Conservation (phyloP, 352 stramenopile genomes). For the Phytopythium montanum region DNA sequence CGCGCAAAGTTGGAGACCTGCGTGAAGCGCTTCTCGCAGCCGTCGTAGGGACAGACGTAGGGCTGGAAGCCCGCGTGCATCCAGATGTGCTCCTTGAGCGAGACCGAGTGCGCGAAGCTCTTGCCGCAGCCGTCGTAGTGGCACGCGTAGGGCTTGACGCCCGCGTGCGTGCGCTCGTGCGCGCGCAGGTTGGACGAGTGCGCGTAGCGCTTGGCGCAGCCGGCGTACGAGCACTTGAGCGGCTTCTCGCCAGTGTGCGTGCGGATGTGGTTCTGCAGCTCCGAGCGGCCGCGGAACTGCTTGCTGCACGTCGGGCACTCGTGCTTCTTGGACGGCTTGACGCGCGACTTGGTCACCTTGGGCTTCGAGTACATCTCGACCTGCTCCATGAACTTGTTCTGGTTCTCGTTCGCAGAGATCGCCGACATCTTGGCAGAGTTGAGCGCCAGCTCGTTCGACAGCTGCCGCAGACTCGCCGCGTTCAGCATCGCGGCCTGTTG, state of each 20-base stretch:
- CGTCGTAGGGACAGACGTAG: constrained; percentile 88
- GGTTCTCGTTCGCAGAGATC: constrained; percentile 71
- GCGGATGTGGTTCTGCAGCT: constrained; percentile 86
- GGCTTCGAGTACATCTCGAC: constrained; percentile 88
- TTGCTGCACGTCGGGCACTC: constrained; percentile 84
- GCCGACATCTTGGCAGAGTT: constrained; percentile 68
- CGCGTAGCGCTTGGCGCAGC: constrained; percentile 87
- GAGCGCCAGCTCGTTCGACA: constrained; percentile 36
- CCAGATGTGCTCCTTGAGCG: constrained; percentile 91
- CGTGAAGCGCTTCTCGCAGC: constrained; percentile 89
- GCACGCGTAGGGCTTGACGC: constrained; percentile 90
- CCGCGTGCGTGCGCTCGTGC: constrained; percentile 89
- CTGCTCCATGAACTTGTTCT: constrained; percentile 85
- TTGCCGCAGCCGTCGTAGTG: constrained; percentile 89
- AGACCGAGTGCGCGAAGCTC: constrained; percentile 89
- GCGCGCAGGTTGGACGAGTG: constrained; percentile 90
- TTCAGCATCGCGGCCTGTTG: constrained; percentile 1
- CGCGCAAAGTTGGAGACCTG: constrained; percentile 86
- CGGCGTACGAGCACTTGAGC: constrained; percentile 81
- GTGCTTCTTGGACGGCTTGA: constrained; percentile 86
- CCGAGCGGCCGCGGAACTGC: constrained; percentile 79
- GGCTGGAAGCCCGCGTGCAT: constrained; percentile 90
- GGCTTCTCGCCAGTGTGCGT: constrained; percentile 91
- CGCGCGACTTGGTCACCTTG: constrained; percentile 82
- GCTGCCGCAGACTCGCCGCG: constrained; percentile 14